Evolutionary conservation across 2,329 filamentous ascomycete species (phyloP).

Genomic region (Paecilomyces niveus): DNA sequence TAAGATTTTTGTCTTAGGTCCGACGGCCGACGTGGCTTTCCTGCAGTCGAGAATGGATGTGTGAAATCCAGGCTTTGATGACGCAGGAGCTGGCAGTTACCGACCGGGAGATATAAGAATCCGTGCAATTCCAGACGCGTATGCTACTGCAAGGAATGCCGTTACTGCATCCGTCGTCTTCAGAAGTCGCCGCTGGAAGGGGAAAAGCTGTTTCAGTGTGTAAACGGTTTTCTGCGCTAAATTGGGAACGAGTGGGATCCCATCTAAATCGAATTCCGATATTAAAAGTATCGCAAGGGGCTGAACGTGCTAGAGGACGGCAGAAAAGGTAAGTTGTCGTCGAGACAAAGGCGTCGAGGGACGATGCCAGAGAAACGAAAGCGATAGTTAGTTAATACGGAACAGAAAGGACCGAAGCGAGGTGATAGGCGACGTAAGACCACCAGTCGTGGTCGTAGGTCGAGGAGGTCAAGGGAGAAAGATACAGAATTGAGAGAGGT

Average conservation of each 20-base stretch:
- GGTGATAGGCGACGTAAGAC: slow-evolving; percentile 14
- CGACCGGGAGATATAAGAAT: neutral
- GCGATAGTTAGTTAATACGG: slow-evolving; percentile 19
- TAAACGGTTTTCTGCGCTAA: slow-evolving; percentile 4
- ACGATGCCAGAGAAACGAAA: slow-evolving; percentile 14
- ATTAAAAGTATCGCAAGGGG: slow-evolving; percentile 11
- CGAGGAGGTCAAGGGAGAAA: neutral
- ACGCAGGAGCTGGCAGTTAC: slow-evolving; percentile 2
- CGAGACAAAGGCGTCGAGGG: slow-evolving; percentile 10
- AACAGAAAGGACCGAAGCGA: slow-evolving; percentile 26
- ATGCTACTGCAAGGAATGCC: slow-evolving; percentile 1
- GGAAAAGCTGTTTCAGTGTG: neutral
- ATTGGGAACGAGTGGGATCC: slow-evolving; percentile 8
- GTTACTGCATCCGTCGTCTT: neutral
- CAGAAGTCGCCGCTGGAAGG: neutral
- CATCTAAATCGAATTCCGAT: slow-evolving; percentile 9
- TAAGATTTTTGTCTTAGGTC: neutral
- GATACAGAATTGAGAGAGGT: neutral
- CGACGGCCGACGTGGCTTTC: slow-evolving; percentile 1
- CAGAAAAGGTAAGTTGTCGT: slow-evolving; percentile 13
- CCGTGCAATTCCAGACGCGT: neutral
- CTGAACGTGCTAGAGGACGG: slow-evolving; percentile 10
- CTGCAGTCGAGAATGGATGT: neutral
- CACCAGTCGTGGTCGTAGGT: neutral
- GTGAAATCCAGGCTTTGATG: neutral